Evolutionary conservation across 352 stramenopile genomes (phyloP).

Genomic region (Phytophthora pluvialis): DNA sequence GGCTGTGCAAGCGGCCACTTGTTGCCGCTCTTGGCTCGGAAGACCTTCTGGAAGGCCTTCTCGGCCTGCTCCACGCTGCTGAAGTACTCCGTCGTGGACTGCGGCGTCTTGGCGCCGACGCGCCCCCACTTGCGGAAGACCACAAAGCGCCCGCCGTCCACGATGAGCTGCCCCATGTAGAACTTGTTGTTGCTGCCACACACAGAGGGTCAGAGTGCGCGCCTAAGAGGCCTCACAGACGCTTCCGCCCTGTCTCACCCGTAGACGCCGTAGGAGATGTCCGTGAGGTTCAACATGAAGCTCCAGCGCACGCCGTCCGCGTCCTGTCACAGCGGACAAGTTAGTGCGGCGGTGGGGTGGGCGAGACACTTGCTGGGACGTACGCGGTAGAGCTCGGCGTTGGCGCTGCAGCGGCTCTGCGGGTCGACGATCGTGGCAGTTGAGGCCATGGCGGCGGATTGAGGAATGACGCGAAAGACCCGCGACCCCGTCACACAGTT

Average conservation of each 20-base stretch:
- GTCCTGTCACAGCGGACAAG: slow-evolving; percentile 36
- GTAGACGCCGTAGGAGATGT: slow-evolving; percentile 62
- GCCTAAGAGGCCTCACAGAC: not conserved
- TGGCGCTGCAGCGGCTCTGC: slow-evolving; percentile 22
- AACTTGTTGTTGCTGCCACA: slow-evolving; percentile 77
- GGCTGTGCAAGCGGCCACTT: slow-evolving; percentile 51
- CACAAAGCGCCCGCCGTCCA: slow-evolving; percentile 43
- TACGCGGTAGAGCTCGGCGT: slow-evolving; percentile 40
- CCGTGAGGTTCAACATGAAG: slow-evolving; percentile 74
- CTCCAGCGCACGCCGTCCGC: slow-evolving; percentile 58
- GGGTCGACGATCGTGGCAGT: slow-evolving; percentile 34
- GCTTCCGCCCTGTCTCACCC: slow-evolving; percentile 32
- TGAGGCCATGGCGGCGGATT: slow-evolving; percentile 37
- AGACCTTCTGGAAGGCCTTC: slow-evolving; percentile 55
- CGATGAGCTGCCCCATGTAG: slow-evolving; percentile 74
- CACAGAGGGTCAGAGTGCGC: slow-evolving; percentile 1
- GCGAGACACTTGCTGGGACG: not conserved
- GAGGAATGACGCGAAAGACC: slow-evolving; percentile 28
- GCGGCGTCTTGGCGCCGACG: slow-evolving; percentile 60
- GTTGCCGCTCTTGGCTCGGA: slow-evolving; percentile 65
- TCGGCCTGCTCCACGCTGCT: slow-evolving; percentile 41
- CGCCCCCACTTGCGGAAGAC: slow-evolving; percentile 78
- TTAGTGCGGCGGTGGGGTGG: not conserved
- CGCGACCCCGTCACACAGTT: slow-evolving; percentile 9
- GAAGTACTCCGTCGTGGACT: slow-evolving; percentile 31